Percentiles rank a stretch among this genome's conserved stretches.
Evolutionary conservation across 345 rosid species (phyloP).

Genomic region (Turnera subulata): DNA sequence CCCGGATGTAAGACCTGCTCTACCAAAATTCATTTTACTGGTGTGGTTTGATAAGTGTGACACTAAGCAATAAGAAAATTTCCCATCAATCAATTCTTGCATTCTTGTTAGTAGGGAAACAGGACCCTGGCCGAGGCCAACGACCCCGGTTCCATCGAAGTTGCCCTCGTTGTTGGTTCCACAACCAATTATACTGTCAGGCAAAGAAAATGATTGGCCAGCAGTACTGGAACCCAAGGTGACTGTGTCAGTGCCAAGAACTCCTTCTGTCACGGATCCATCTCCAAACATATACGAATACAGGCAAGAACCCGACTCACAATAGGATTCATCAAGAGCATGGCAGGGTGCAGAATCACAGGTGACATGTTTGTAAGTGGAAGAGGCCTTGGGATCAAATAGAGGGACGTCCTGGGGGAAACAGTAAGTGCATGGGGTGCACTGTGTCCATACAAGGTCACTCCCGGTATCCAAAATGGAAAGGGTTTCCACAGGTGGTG

Average conservation of each 20-base stretch:
- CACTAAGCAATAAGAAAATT: constrained; percentile 13
- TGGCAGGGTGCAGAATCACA: constrained; percentile 18
- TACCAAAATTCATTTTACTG: constrained; percentile 5
- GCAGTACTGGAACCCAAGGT: constrained; percentile 3
- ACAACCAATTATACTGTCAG: constrained; percentile 3
- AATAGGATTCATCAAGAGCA: not conserved
- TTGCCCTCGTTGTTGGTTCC: not conserved
- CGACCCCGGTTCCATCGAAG: not conserved
- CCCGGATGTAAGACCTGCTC: not conserved
- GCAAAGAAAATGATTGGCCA: not conserved
- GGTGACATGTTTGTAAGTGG: not conserved
- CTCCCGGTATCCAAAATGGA: constrained; percentile 1
- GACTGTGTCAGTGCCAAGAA: constrained; percentile 9
- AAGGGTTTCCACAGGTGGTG: constrained; percentile 7
- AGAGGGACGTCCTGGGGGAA: not conserved
- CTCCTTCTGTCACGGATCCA: constrained; percentile 1
- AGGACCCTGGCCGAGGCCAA: constrained; percentile 8
- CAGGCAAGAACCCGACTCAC: not conserved
- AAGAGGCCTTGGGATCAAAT: constrained; percentile 5
- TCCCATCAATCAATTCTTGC: constrained; percentile 2
- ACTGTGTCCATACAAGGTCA: constrained; percentile 14
- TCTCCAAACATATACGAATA: not conserved
- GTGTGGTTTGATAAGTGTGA: not conserved
- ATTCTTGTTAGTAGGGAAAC: not conserved
- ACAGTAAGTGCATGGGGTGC: constrained; percentile 6